Evolutionary conservation across 2,329 filamentous ascomycete species (phyloP), one percentile per base, ranked within the genome.

Genomic region (Cladophialophora yegresii): DNA sequence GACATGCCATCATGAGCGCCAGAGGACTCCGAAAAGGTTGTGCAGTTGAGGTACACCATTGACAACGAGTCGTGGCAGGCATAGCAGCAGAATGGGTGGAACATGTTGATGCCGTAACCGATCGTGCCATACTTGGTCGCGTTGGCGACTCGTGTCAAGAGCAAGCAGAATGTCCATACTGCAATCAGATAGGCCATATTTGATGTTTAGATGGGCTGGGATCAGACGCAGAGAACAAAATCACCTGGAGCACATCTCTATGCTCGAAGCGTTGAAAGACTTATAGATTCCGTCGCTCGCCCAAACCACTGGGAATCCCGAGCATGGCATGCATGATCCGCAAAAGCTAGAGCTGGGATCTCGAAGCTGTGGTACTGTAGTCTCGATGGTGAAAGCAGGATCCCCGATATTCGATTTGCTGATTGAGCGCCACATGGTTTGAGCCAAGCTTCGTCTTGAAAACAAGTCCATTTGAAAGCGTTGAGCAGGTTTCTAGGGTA

Each of bases 71-170:
- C 70, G 60, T 70, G 66, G 53, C 74, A 75, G 45, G 73, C 67
- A 12, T 69, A 69, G 58, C 66, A 71, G 55, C 74, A 75, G 3
- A 69, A 61, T 5, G 72, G 71, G n/a, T 62, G 56, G 61, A 71
- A 75, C 63, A 73, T 60, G 20, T 68, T 63, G n/a, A 73, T 72
- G 1, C 73, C 73, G 53, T 69, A 73, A 30, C 74, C 74, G 30
- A 75, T 71, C 30, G 72, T 69, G 20, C 72, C 73, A 64, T 69
- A 64, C 8, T 64, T 30, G 12, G 16, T 49, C 20, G 45, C 20
- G 12, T 22, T 13, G 23, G 23, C 3, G n/a, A 49, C 16, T 13
- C 8, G 45, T n/a, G 23, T 20, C n/a, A 26, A 26, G 20, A 26
- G 12, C 3, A 9, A 26, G 45, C 20, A 26, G 45, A 26, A 9